Base-by-base conservation (phyloP, 306 rosid species). In the Mucuna pruriens region DNA sequence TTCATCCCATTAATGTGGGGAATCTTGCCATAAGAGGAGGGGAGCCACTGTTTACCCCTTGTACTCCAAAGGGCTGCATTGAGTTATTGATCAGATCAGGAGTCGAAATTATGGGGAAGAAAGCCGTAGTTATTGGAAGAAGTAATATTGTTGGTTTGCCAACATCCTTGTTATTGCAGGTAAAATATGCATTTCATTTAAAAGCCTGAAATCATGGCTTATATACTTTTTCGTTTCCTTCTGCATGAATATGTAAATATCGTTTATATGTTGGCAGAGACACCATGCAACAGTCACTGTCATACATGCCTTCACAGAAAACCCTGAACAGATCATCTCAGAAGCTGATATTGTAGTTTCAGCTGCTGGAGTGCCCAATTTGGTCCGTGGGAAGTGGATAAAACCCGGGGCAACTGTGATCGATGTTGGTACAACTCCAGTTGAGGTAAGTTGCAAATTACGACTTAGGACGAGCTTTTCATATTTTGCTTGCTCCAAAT, bases 91-190 rank as follows among this genome's bases (percentile, higher is more conserved):
- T 92, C 80, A 86, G 99, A 79, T 90, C 95, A 22, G 97, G 99
- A 23, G 84, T 95, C 58, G 84, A 90, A 82, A 90, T 93, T 4
- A 40, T 54, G 46, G 99, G 99, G 64, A 95, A 90, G 94, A 91
- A 86, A 45, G 97, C 93, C 2, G 97, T 86, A 25, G 99, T 95
- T 86, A 93, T 93, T 46, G 99, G 99, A 72, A 91, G 91, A 85
- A 95, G 99, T 77, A 95, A 91, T 82, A 87, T 93, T 68, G 99
- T 93, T 51, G 99, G 97, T 65, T 84, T 93, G 80, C 99, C 97
- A 2, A 73, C 94, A 34, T 92, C 97, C 39, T 84, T 92, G 88
- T 88, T 95, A 31, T 84, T 95, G 87, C 97, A 95, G 97, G 99
- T 95, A 76, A 75, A 54, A 25, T 2, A 1, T 39, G 19, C 33